A percentile compares a stretch with the other conserved stretches of the same genome.
phyloP scores from a whole-genome alignment of 176 grass and related monocot genomes.

The Lolium multiflorum region DNA sequence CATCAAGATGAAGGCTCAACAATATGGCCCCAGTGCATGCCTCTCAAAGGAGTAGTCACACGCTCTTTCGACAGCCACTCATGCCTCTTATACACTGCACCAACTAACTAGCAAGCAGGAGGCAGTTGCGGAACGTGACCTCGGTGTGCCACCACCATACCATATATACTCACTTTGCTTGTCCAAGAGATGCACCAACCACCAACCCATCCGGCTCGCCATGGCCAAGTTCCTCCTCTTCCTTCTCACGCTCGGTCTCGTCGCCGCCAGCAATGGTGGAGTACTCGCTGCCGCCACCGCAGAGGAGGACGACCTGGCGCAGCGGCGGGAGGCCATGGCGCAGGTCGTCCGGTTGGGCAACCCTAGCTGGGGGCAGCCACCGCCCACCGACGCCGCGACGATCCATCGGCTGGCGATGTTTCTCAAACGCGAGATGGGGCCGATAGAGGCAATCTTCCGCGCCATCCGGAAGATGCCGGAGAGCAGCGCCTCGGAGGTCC shows the following conservation, averaged over 20 bases:
- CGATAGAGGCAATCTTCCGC: not conserved
- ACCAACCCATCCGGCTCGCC: not conserved
- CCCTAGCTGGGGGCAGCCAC: not conserved
- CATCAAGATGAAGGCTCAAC: too few relatives aligned
- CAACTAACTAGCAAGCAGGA: not conserved
- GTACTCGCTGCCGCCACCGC: too few relatives aligned
- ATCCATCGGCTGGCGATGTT: not conserved
- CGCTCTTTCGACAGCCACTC: not conserved
- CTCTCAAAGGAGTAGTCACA: not conserved
- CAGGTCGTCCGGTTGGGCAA: not conserved
- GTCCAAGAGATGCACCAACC: not conserved
- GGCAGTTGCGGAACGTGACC: not conserved
- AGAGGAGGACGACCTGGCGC: not conserved
- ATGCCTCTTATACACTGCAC: not conserved
- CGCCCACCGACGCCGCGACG: not conserved
- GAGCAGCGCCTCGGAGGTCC: too few relatives aligned
- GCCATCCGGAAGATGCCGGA: not conserved
- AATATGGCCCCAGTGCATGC: too few relatives aligned
- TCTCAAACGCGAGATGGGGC: not conserved
- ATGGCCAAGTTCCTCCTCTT: too few relatives aligned
- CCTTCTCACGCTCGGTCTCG: not conserved
- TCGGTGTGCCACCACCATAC: not conserved
- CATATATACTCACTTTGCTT: not conserved
- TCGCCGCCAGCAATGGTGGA: too few relatives aligned
- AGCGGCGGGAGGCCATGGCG: not conserved